These are phyloP conservation scores for Orbilia javanica DNA, from an alignment of 2,329 filamentous ascomycete genomes.

Conservation along the genomic window DNA sequence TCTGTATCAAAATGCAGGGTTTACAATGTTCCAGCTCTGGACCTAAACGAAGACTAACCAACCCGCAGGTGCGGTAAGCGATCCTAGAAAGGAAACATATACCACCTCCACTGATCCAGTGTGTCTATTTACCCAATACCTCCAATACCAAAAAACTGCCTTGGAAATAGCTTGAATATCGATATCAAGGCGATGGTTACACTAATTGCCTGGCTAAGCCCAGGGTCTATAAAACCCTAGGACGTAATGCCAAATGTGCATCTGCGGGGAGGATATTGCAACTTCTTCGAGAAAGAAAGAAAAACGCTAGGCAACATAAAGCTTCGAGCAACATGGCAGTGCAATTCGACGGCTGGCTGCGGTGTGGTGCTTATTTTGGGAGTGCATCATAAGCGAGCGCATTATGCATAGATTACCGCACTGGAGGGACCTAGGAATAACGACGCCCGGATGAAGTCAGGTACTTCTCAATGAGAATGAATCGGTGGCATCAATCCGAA, in stretches of 20 bases:
- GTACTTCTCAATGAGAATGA: no score
- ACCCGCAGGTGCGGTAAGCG: conserved; percentile 2
- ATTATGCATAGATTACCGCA: not conserved
- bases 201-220: not conserved
- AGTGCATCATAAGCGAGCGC: not conserved
- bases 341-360: not conserved
- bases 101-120: no score
- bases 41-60: not conserved
- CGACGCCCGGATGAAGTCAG: not conserved
- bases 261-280: not conserved
- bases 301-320: not conserved
- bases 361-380: not conserved
- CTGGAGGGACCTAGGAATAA: not conserved
- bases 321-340: conserved; percentile 3
- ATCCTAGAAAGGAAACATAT: not conserved
- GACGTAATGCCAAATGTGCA: not conserved
- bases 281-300: not conserved
- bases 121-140: no score
- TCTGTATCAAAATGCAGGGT: not conserved
- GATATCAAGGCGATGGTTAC: not conserved
- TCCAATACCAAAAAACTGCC: not conserved
- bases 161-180: not conserved
- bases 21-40: not conserved
- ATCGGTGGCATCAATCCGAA: not conserved
- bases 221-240: not conserved